phyloP scores from a whole-genome alignment of 1,284 basidiomycete species.

The Rhodofomes roseus region DNA sequence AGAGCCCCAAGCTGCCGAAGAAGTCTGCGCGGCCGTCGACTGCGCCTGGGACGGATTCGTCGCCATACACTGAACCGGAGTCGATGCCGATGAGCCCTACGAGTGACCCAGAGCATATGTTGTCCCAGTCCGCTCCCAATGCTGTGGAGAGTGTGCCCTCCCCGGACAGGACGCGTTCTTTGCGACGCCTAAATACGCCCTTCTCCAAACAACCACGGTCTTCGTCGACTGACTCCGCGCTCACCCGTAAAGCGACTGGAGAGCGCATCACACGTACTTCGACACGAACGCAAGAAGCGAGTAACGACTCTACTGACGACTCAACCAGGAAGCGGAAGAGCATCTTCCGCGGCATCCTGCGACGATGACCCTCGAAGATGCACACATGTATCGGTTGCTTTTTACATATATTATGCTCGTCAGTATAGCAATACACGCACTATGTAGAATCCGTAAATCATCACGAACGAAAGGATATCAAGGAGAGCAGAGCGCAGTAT shows the following conservation, averaged over 20 bases:
- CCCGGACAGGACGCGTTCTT: conserved; percentile 2
- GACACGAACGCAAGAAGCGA: background rate
- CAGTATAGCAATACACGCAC: conserved; percentile 20
- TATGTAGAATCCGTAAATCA: conserved; percentile 22
- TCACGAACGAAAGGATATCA: conserved; percentile 6
- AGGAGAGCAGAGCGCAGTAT: background rate
- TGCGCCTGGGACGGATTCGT: conserved; percentile 18
- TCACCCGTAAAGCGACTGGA: conserved; percentile 9
- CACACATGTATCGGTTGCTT: background rate
- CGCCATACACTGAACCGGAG: background rate
- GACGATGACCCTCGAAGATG: conserved; percentile 12
- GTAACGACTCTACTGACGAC: conserved; percentile 14
- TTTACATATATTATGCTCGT: conserved; percentile 16
- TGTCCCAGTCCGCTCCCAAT: conserved; percentile 6
- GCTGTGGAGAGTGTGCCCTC: background rate
- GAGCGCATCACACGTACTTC: conserved; percentile 4
- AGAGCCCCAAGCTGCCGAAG: conserved; percentile 14
- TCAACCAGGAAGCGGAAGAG: conserved; percentile 17
- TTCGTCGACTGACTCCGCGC: conserved; percentile 22
- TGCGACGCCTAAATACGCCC: conserved; percentile 2
- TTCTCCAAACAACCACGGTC: conserved; percentile 19
- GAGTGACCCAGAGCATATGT: conserved; percentile 1
- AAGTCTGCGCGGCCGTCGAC: conserved; percentile 38
- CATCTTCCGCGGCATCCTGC: conserved; percentile 22
- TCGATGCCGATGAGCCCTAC: conserved; percentile 1